Conservation (phyloP, 345 rosid species). For the Alliaria petiolata region DNA sequence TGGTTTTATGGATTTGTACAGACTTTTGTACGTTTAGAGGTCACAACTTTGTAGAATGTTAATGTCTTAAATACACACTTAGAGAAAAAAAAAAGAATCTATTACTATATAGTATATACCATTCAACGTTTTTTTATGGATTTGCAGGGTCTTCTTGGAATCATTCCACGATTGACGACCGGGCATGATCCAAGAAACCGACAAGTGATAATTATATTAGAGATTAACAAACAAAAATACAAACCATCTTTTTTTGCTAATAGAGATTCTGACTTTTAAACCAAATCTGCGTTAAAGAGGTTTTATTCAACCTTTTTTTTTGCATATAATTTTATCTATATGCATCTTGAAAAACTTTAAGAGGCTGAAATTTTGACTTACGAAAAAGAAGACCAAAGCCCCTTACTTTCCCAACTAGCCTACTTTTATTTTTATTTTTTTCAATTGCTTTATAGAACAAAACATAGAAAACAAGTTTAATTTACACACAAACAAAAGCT, state of each 20-base stretch:
- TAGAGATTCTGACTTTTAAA: not conserved
- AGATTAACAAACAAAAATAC: no score
- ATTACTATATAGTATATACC: not conserved
- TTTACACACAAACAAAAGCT: not conserved
- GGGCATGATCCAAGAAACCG: no score
- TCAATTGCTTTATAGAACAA: no score
- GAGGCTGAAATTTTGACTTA: not conserved
- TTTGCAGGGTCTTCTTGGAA: not conserved
- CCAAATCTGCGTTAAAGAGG: not conserved
- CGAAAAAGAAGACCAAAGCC: not conserved
- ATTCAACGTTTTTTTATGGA: not conserved
- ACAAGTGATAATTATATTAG: no score
- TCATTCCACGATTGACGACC: no score
- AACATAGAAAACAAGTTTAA: not conserved
- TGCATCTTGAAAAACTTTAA: not conserved
- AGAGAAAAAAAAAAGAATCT: not conserved
- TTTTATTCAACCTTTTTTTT: not conserved
- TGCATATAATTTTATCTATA: not conserved
- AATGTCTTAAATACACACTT: not conserved
- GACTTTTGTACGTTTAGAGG: not conserved
- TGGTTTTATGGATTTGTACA: not conserved
- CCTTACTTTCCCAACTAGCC: no score
- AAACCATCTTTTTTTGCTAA: no score
- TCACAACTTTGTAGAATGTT: slow-evolving; percentile 2
- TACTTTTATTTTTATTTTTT: no score